Evolutionary conservation across 1,139 yeast genomes (phyloP).

Genomic region (Yamadazyma buinensis): DNA sequence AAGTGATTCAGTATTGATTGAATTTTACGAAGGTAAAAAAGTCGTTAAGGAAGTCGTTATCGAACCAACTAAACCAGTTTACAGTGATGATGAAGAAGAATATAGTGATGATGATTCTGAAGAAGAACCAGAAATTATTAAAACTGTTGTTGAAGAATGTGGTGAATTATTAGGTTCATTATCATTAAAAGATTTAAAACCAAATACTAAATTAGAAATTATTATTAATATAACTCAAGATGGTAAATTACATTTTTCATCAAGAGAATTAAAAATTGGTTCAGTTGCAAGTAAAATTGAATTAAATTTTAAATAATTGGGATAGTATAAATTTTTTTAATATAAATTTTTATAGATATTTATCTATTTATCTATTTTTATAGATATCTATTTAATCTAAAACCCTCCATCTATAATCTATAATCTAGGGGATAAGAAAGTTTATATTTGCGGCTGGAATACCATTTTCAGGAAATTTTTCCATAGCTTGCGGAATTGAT

Average conservation of each 20-base stretch:
- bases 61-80: slow-evolving; percentile 49
- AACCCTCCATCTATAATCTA: too few relatives aligned
- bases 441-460: too few relatives aligned
- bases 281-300: slow-evolving; percentile 51
- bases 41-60: slow-evolving; percentile 73
- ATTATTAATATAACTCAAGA: slow-evolving; percentile 81
- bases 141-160: slow-evolving; percentile 70
- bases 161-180: slow-evolving; percentile 77
- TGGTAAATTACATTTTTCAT: slow-evolving; percentile 77
- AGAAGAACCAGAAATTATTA: slow-evolving; percentile 68
- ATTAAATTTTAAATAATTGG: slow-evolving; percentile 20
- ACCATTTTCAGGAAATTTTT: too few relatives aligned
- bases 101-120: slow-evolving; percentile 31
- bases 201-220: slow-evolving; percentile 70
- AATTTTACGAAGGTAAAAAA: slow-evolving; percentile 81
- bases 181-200: slow-evolving; percentile 67
- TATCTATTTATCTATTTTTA: too few relatives aligned
- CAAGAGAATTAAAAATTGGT: slow-evolving; percentile 77
- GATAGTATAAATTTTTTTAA: too few relatives aligned
- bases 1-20: slow-evolving; percentile 59
- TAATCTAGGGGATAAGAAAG: too few relatives aligned
- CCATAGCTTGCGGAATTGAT: too few relatives aligned
- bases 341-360: too few relatives aligned
- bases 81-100: slow-evolving; percentile 31
- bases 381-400: too few relatives aligned